Evolutionary conservation across 768 basidiomycete species (phyloP).

Genomic region (Boletus sensibilis): DNA sequence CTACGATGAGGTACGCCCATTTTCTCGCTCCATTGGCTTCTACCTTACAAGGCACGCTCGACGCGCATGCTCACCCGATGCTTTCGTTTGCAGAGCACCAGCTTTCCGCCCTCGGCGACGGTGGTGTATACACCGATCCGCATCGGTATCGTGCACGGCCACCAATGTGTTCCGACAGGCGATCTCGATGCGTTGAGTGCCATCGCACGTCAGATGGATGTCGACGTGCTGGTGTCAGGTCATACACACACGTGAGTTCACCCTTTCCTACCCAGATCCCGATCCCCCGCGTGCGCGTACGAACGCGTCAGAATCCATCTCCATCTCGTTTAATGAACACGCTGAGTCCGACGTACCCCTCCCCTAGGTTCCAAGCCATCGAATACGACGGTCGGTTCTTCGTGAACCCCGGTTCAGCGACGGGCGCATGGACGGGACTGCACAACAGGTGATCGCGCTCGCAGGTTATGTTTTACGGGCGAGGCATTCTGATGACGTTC

Average conservation of each 20-base stretch:
- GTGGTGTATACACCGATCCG: constrained; percentile 82
- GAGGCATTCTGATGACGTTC: not conserved
- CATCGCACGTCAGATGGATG: constrained; percentile 94
- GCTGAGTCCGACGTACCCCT: not conserved
- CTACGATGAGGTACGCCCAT: constrained; percentile 79
- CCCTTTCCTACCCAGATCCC: not conserved
- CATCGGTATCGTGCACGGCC: constrained; percentile 92
- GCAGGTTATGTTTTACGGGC: not conserved
- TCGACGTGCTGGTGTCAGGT: constrained; percentile 91
- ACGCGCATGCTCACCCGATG: constrained; percentile 1
- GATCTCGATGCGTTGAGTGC: constrained; percentile 88
- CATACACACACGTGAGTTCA: constrained; percentile 85
- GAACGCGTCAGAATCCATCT: not conserved
- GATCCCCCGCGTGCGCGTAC: not conserved
- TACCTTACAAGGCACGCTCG: not conserved
- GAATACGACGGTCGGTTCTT: constrained; percentile 93
- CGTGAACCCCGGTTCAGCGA: constrained; percentile 92
- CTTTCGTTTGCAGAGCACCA: constrained; percentile 45
- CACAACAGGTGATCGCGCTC: constrained; percentile 8
- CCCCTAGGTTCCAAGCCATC: constrained; percentile 82
- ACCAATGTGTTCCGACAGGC: constrained; percentile 89
- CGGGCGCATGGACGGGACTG: constrained; percentile 86
- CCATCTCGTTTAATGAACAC: not conserved
- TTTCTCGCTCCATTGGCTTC: not conserved
- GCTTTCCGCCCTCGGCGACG: constrained; percentile 77